These are phyloP conservation scores for Platismatia glauca DNA, from an alignment of 495 filamentous ascomycete species.

Conservation along the genomic window DNA sequence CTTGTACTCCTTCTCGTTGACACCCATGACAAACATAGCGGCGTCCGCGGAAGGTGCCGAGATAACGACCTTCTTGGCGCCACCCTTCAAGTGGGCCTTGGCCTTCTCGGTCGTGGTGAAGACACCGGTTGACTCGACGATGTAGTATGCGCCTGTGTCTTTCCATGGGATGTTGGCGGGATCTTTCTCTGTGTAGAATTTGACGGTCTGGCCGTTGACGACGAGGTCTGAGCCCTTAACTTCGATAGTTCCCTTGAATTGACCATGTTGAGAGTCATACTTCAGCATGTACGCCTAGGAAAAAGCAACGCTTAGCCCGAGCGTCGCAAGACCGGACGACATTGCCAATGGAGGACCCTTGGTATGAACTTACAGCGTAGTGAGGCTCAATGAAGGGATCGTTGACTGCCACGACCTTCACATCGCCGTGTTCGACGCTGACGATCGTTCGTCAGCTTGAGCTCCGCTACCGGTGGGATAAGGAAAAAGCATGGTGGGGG, in stretches of 20 bases:
- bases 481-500: conserved; percentile 20
- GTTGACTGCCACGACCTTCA: conserved; percentile 93
- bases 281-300: conserved; percentile 94
- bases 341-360: background rate
- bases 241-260: conserved; percentile 86
- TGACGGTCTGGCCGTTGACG: conserved; percentile 92
- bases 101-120: conserved; percentile 99
- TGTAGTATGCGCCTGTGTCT: conserved; percentile 82
- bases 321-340: background rate
- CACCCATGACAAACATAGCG: conserved; percentile 99
- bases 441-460: conserved; percentile 30
- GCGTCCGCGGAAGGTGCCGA: conserved; percentile 97
- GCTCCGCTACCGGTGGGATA: conserved; percentile 15
- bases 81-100: conserved; percentile 89
- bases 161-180: conserved; percentile 86
- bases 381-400: conserved; percentile 98
- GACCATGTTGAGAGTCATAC: conserved; percentile 94
- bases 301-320: conserved; percentile 2
- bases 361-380: conserved; percentile 73
- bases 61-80: conserved; percentile 99
- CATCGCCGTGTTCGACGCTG: conserved; percentile 73
- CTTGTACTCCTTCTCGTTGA: conserved; percentile 91
- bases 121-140: conserved; percentile 98
- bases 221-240: conserved; percentile 65
- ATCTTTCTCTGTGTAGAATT: conserved; percentile 92